Evolutionary conservation across 768 basidiomycete species (phyloP).

Genomic region (Kwoniella europaea): DNA sequence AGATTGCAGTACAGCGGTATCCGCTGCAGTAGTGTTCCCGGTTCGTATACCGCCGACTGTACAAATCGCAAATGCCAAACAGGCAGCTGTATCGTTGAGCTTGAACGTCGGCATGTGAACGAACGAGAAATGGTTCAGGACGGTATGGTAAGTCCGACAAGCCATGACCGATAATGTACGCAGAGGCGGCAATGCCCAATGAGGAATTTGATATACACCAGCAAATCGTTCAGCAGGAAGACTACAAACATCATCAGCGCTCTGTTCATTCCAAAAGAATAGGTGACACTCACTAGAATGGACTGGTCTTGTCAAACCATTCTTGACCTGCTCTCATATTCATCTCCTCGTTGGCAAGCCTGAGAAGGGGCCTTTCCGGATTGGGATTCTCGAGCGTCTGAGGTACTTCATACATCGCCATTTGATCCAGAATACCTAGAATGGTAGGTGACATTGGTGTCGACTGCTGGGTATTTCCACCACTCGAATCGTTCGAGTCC

Average conservation of each 20-base stretch:
- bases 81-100: constrained; percentile 54
- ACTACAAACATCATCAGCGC: constrained; percentile 16
- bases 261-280: no score
- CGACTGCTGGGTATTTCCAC: constrained; percentile 15
- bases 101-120: constrained; percentile 59
- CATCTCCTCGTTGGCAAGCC: constrained; percentile 35
- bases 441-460: constrained; percentile 23
- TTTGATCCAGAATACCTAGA: constrained; percentile 36
- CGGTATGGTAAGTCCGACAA: constrained; percentile 53
- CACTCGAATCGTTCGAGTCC: constrained; percentile 9
- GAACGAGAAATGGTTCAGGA: constrained; percentile 58
- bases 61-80: constrained; percentile 59
- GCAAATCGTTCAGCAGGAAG: constrained; percentile 55
- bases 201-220: constrained; percentile 57
- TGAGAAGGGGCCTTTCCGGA: constrained; percentile 54
- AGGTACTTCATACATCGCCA: constrained; percentile 42
- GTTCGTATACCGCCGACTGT: constrained; percentile 53
- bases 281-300: constrained; percentile 52
- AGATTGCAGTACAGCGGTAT: constrained; percentile 6
- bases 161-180: constrained; percentile 57
- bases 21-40: constrained; percentile 8
- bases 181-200: constrained; percentile 57
- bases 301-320: constrained; percentile 38
- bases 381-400: constrained; percentile 46
- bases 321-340: constrained; percentile 36